Percentiles rank a stretch among this genome's conserved stretches.
phyloP scores from a whole-genome alignment of 371 early-diverging fungal species.

The Vittaforma corneae region DNA sequence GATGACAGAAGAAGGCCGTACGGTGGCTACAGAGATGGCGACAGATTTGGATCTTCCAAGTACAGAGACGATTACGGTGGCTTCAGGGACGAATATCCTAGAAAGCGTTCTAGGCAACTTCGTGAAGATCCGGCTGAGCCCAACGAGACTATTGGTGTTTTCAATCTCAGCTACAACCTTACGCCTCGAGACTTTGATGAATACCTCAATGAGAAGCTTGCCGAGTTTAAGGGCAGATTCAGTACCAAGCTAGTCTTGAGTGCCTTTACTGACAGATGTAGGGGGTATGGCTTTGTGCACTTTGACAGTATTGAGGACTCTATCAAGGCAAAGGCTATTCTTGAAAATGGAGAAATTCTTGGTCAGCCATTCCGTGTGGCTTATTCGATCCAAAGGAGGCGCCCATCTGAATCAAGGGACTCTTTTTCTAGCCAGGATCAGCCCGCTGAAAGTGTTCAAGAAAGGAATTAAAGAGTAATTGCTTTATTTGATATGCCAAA shows the following conservation, averaged over 20 bases:
- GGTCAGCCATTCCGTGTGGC: no score
- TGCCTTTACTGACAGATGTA: conserved; percentile 32
- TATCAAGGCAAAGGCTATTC: conserved; percentile 16
- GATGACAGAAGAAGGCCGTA: background rate
- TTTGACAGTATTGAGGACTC: conserved; percentile 36
- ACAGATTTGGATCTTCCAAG: background rate
- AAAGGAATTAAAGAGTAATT: no score
- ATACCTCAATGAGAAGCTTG: background rate
- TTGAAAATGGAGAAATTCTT: conserved; percentile 16
- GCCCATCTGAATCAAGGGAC: no score
- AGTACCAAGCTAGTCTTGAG: conserved; percentile 34
- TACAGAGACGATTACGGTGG: background rate
- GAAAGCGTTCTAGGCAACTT: background rate
- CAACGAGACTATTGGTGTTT: conserved; percentile 5
- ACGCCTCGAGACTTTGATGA: conserved; percentile 9
- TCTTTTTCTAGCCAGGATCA: no score
- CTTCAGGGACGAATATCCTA: background rate
- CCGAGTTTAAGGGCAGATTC: background rate
- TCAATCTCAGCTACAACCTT: background rate
- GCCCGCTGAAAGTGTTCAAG: no score
- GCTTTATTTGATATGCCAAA: no score
- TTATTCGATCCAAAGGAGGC: no score
- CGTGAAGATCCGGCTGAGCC: conserved; percentile 6
- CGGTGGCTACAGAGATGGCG: background rate
- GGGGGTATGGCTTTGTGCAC: conserved; percentile 42